Conservation (phyloP, 73 alveolate species). For the Stentor roeselii region DNA sequence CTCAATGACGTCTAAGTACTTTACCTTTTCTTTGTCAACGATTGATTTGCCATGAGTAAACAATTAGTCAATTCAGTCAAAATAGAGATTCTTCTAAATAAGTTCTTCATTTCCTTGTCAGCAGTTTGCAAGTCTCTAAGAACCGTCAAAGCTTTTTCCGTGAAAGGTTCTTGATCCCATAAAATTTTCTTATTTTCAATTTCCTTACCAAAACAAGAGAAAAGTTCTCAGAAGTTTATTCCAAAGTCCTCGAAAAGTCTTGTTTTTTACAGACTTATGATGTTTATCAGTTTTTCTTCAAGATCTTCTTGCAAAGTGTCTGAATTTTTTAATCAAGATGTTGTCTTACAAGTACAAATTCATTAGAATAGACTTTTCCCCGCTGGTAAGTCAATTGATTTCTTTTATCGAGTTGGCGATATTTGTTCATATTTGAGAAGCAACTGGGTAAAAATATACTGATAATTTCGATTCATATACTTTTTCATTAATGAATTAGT, state of each 20-base stretch:
- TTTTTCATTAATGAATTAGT: too few relatives aligned
- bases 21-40: neutral
- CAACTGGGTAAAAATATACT: too few relatives aligned
- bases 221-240: neutral
- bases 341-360: neutral
- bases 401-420: slow-evolving; percentile 29
- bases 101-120: neutral
- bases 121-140: neutral
- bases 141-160: neutral
- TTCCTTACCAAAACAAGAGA: neutral
- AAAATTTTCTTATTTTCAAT: neutral
- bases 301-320: neutral
- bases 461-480: too few relatives aligned
- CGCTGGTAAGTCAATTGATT: neutral
- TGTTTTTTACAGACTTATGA: neutral
- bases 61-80: neutral
- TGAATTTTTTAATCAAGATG: neutral
- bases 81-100: neutral
- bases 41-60: neutral
- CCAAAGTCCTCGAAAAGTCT: neutral
- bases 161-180: neutral
- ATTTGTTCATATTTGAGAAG: slow-evolving; percentile 46
- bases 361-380: neutral
- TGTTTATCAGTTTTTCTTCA: neutral
- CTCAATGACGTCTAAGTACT: neutral